Percentiles rank a stretch among this genome's conserved stretches.
These are phyloP conservation scores for Wallacemonas rigidus DNA, from an alignment of 208 protist species.

Conservation along the genomic window DNA sequence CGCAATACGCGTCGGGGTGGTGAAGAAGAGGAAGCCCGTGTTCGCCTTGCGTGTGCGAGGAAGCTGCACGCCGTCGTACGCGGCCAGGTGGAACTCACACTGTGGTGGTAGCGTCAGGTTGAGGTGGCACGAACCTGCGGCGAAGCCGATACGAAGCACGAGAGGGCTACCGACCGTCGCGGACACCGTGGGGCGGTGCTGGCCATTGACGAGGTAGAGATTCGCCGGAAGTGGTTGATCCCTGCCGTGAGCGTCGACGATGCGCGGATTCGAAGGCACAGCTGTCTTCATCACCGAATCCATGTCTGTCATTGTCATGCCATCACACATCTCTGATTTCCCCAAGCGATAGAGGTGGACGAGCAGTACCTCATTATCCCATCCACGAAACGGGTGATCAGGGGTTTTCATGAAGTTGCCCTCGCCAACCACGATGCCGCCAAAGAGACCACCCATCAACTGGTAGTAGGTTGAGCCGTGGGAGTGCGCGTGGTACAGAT, in stretches of 20 bases:
- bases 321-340: slow-evolving; percentile 53
- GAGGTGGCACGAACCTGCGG: slow-evolving; percentile 74
- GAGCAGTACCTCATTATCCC: slow-evolving; percentile 50
- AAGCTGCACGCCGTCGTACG: slow-evolving; percentile 76
- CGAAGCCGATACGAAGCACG: slow-evolving; percentile 73
- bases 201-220: slow-evolving; percentile 88
- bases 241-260: slow-evolving; percentile 41
- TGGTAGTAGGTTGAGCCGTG: slow-evolving; percentile 77
- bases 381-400: slow-evolving; percentile 40
- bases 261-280: slow-evolving; percentile 49
- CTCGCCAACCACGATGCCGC: slow-evolving; percentile 71
- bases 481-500: slow-evolving; percentile 88
- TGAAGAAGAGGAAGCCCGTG: slow-evolving; percentile 74
- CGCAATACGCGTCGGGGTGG: slow-evolving; percentile 68
- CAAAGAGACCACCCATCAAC: slow-evolving; percentile 84
- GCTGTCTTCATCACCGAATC: slow-evolving; percentile 52
- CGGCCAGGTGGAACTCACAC: slow-evolving; percentile 63
- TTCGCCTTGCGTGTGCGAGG: slow-evolving; percentile 39
- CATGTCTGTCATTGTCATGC: slow-evolving; percentile 43
- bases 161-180: slow-evolving; percentile 37
- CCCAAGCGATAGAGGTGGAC: slow-evolving; percentile 79
- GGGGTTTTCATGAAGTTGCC: slow-evolving; percentile 40
- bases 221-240: slow-evolving; percentile 48
- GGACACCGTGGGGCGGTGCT: slow-evolving; percentile 68
- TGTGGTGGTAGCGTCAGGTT: slow-evolving; percentile 66